Evolutionary conservation across 2,329 filamentous ascomycete genomes (phyloP).

Genomic region (Rhinocladiella mackenziei): DNA sequence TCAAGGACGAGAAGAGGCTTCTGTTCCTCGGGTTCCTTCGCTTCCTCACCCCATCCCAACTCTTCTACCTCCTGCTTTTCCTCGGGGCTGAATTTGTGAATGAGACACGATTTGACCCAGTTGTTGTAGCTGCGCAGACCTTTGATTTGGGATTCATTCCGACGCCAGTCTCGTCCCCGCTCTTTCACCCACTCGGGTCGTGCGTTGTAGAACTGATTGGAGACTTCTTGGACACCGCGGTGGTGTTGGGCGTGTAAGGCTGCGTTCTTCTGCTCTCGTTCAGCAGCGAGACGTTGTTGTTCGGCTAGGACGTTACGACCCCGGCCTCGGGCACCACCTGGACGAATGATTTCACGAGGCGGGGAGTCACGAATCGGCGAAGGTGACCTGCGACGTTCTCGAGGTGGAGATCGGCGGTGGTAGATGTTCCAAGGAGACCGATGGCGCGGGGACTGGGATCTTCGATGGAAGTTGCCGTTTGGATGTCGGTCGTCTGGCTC

Average conservation of each 20-base stretch:
- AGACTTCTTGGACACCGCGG: slow-evolving; percentile 73
- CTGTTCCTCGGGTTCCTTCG: slow-evolving; percentile 33
- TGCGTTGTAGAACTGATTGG: slow-evolving; percentile 91
- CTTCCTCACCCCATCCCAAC: slow-evolving; percentile 43
- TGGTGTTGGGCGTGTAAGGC: slow-evolving; percentile 32
- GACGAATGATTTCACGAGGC: slow-evolving; percentile 43
- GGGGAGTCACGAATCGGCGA: slow-evolving; percentile 41
- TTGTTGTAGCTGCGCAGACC: slow-evolving; percentile 94
- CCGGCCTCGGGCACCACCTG: slow-evolving; percentile 46
- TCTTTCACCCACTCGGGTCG: slow-evolving; percentile 90
- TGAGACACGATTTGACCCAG: slow-evolving; percentile 96
- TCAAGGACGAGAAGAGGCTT: slow-evolving; percentile 78
- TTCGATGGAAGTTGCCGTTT: slow-evolving; percentile 30
- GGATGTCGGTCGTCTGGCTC: slow-evolving; percentile 32
- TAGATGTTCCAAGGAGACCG: slow-evolving; percentile 24
- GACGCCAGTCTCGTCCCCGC: slow-evolving; percentile 88
- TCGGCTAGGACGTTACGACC: slow-evolving; percentile 41
- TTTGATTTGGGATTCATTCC: slow-evolving; percentile 91
- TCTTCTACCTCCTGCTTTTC: slow-evolving; percentile 55
- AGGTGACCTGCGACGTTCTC: slow-evolving; percentile 39
- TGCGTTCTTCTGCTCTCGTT: slow-evolving; percentile 38
- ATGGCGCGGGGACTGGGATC: slow-evolving; percentile 24
- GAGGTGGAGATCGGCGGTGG: slow-evolving; percentile 31
- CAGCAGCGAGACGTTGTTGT: slow-evolving; percentile 37
- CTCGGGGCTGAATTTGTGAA: slow-evolving; percentile 88